Evolutionary conservation across 1,284 basidiomycete genomes (phyloP).

Genomic region (Puccinia triticina): DNA sequence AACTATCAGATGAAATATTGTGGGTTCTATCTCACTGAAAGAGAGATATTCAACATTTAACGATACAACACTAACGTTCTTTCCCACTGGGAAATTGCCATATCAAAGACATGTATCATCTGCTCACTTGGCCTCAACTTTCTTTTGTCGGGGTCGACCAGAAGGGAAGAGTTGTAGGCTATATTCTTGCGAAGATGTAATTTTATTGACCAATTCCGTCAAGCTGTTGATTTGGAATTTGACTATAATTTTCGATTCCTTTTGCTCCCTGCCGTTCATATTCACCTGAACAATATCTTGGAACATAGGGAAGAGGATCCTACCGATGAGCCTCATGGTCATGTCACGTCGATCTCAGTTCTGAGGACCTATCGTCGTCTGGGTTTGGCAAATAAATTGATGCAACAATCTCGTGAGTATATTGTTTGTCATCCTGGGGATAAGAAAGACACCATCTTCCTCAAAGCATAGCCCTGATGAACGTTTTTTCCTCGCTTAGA

Average conservation of each 20-base stretch:
- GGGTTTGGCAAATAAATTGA: conserved; percentile 82
- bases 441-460: not conserved
- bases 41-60: not conserved
- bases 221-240: not conserved
- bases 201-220: not conserved
- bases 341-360: conserved; percentile 89
- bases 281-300: not conserved
- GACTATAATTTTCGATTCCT: conserved; percentile 11
- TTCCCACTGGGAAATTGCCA: not conserved
- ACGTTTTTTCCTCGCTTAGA: conserved; percentile 63
- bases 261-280: not conserved
- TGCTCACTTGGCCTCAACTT: conserved; percentile 87
- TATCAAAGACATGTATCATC: conserved; percentile 77
- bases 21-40: not conserved
- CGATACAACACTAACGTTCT: not conserved
- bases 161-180: conserved; percentile 85
- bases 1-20: conserved; percentile 49
- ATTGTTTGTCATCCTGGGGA: not conserved
- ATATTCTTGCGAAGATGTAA: conserved; percentile 88
- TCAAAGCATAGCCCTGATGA: not conserved
- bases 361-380: conserved; percentile 79
- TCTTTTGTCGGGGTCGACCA: conserved; percentile 92
- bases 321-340: conserved; percentile 70
- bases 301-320: conserved; percentile 72
- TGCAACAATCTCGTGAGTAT: conserved; percentile 78